Evolutionary conservation across 345 rosid species (phyloP).

Genomic region (Gossypium bickii): DNA sequence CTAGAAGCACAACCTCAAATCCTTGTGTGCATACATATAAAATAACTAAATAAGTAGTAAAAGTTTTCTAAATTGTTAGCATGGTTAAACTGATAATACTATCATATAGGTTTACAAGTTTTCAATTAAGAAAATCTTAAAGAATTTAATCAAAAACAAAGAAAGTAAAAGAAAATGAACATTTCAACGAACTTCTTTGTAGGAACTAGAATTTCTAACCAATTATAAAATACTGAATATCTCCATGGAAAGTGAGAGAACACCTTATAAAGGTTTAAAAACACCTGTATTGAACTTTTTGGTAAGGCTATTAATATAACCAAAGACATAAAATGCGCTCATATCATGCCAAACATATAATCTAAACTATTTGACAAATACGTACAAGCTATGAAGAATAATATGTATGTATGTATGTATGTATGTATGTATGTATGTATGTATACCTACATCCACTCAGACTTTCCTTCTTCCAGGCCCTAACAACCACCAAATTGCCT

Average conservation of each 20-base stretch:
- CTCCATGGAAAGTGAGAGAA: background rate
- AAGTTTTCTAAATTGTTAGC: no score
- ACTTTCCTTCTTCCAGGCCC: background rate
- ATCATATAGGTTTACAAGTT: background rate
- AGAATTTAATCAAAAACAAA: no score
- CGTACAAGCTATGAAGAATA: background rate
- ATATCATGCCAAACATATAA: background rate
- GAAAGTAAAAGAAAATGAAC: no score
- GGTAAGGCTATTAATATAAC: background rate
- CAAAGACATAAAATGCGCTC: background rate
- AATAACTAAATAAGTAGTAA: no score
- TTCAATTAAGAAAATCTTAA: no score
- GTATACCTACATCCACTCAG: background rate
- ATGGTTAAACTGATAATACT: no score
- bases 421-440: no score
- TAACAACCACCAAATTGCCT: background rate
- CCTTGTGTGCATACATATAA: conserved; percentile 32
- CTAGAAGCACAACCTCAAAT: conserved; percentile 63
- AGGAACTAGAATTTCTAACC: no score
- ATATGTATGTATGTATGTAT: background rate
- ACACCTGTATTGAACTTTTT: background rate
- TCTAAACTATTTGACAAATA: background rate
- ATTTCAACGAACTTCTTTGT: no score
- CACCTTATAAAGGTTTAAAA: background rate
- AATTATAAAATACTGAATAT: background rate